phyloP scores from a whole-genome alignment of 1,284 basidiomycete genomes.

The Mrakiaceae sp. region DNA sequence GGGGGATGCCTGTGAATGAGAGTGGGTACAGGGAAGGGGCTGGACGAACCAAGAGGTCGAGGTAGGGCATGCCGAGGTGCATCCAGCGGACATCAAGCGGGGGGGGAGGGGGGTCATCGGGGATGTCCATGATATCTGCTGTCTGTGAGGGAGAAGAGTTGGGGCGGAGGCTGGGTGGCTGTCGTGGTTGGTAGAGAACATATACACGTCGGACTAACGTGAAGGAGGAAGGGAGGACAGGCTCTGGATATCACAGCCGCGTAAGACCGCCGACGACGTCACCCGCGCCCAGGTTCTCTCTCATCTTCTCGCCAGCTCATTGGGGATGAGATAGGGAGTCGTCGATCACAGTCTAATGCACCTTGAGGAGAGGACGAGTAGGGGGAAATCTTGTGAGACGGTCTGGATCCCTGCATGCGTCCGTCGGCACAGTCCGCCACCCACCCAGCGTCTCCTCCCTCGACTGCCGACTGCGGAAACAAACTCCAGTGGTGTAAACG shows the following conservation, averaged over 20 bases:
- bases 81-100: constrained; percentile 32
- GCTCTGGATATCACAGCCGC: not conserved
- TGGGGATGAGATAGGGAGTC: no score
- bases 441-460: no score
- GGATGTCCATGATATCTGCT: not conserved
- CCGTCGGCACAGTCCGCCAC: no score
- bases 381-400: no score
- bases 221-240: not conserved
- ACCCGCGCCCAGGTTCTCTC: not conserved
- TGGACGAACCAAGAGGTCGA: constrained; percentile 26
- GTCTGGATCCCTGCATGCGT: no score
- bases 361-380: no score
- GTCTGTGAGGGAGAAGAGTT: not conserved
- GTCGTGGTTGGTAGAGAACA: not conserved
- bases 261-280: not conserved
- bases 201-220: not conserved
- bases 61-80: constrained; percentile 34
- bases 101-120: constrained; percentile 8
- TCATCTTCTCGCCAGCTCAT: not conserved
- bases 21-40: not conserved
- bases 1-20: not conserved
- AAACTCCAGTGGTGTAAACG: no score
- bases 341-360: no score
- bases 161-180: not conserved
- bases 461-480: no score